Conservation (phyloP, 2,329 filamentous ascomycete genomes). For the Talaromyces sp. region DNA sequence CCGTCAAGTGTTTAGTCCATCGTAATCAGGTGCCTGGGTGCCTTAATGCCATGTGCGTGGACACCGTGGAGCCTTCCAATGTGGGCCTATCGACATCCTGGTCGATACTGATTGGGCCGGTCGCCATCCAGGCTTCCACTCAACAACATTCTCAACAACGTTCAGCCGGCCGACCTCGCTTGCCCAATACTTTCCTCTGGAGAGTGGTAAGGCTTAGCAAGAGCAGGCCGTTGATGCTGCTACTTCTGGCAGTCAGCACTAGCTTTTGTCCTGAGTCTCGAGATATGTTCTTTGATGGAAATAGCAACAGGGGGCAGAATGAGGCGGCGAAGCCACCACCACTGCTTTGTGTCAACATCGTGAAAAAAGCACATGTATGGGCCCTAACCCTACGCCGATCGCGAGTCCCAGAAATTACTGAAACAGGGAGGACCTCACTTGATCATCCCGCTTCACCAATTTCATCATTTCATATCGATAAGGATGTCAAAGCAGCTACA, state of each 20-base stretch:
- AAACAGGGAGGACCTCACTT: conserved; percentile 5
- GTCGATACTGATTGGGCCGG: background rate
- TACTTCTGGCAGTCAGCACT: background rate
- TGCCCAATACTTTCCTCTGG: background rate
- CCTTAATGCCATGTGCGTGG: conserved; percentile 2
- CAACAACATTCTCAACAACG: background rate
- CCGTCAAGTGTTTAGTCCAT: background rate
- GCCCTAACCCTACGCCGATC: background rate
- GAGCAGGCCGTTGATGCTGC: background rate
- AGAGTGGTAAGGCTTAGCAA: no score
- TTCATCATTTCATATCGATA: background rate
- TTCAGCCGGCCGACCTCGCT: background rate
- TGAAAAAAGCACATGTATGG: background rate
- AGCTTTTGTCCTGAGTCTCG: background rate
- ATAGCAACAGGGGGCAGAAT: background rate
- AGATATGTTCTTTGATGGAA: background rate
- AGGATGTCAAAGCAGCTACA: background rate
- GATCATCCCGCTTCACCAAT: background rate
- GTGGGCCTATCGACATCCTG: background rate
- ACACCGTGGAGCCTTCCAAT: background rate
- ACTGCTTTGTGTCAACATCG: background rate
- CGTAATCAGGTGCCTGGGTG: background rate
- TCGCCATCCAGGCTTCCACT: background rate
- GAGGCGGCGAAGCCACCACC: background rate
- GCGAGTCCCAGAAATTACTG: background rate